These are phyloP conservation scores for Chaetomium sp. DNA, from an alignment of 2,329 filamentous ascomycete species.

Conservation along the genomic window DNA sequence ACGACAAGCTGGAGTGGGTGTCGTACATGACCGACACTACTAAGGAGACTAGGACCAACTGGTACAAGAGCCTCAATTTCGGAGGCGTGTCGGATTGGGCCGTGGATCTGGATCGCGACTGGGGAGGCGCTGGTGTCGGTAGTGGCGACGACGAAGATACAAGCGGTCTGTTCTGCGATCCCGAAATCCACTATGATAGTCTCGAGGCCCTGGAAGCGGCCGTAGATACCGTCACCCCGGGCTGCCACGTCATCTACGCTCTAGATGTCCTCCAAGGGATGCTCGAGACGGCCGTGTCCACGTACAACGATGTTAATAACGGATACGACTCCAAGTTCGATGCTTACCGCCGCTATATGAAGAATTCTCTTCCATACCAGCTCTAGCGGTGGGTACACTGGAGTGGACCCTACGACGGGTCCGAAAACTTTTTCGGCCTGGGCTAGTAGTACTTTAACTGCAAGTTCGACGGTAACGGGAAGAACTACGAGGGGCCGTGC, in stretches of 20 bases:
- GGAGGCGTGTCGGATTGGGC: constrained; percentile 37
- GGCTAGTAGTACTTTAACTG: not conserved
- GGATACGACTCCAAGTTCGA: not conserved
- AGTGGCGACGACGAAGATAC: not conserved
- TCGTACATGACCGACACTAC: constrained; percentile 26
- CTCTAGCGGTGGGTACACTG: too few species aligned
- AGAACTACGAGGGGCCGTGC: not conserved
- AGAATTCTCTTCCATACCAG: too few species aligned
- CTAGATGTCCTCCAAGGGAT: not conserved
- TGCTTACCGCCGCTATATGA: not conserved
- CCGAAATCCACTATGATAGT: not conserved
- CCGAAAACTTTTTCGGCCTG: too few species aligned
- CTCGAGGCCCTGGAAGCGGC: not conserved
- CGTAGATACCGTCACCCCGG: not conserved
- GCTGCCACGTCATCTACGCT: not conserved
- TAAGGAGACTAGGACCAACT: constrained; percentile 22
- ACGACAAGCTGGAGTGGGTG: constrained; percentile 31
- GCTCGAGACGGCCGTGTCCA: not conserved
- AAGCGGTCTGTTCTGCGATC: not conserved
- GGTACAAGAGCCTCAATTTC: constrained; percentile 27
- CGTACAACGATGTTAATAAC: not conserved
- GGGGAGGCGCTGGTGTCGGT: too few species aligned
- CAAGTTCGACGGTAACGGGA: not conserved
- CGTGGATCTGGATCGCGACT: constrained; percentile 28
- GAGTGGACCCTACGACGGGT: too few species aligned